Evolutionary conservation across 2,329 filamentous ascomycete genomes (phyloP).

Genomic region (Tolypocladium album): DNA sequence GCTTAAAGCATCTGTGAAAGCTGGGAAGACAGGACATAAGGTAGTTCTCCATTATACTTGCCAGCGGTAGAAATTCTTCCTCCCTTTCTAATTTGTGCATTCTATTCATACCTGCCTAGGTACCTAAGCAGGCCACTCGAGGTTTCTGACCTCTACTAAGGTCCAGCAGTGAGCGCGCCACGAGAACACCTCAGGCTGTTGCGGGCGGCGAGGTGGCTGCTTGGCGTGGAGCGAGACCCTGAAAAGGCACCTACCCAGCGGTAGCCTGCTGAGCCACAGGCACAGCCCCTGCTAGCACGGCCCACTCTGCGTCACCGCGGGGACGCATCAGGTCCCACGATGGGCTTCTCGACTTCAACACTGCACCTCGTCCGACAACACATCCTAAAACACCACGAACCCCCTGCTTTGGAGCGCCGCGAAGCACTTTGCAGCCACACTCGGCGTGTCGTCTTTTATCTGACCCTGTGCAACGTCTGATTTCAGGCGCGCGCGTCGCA

Average conservation of each 20-base stretch:
- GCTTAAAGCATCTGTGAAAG: not conserved
- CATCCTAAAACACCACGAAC: not conserved
- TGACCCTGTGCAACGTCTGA: not conserved
- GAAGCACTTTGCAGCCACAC: not conserved
- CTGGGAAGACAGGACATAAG: not conserved
- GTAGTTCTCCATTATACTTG: too few relatives aligned
- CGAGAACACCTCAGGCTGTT: not conserved
- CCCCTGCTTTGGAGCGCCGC: not conserved
- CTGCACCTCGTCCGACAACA: not conserved
- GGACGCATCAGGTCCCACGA: slow-evolving; percentile 4
- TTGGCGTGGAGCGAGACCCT: not conserved
- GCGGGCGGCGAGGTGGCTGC: not conserved
- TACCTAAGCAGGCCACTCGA: too few relatives aligned
- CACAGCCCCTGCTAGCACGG: not conserved
- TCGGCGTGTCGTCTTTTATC: not conserved
- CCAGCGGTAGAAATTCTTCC: too few relatives aligned
- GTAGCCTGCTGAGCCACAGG: slow-evolving; percentile 1
- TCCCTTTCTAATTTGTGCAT: too few relatives aligned
- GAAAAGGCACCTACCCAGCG: not conserved
- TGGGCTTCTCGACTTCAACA: not conserved
- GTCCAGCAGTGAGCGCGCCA: not conserved
- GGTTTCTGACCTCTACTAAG: not conserved
- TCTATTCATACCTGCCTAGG: too few relatives aligned
- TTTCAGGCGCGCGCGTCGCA: not conserved
- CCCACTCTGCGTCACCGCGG: slow-evolving; percentile 13